A percentile compares a stretch with the other conserved stretches of the same genome.
These are phyloP conservation scores for Mortierella sp. DNA, from an alignment of 371 early-diverging fungal species.

Conservation along the genomic window DNA sequence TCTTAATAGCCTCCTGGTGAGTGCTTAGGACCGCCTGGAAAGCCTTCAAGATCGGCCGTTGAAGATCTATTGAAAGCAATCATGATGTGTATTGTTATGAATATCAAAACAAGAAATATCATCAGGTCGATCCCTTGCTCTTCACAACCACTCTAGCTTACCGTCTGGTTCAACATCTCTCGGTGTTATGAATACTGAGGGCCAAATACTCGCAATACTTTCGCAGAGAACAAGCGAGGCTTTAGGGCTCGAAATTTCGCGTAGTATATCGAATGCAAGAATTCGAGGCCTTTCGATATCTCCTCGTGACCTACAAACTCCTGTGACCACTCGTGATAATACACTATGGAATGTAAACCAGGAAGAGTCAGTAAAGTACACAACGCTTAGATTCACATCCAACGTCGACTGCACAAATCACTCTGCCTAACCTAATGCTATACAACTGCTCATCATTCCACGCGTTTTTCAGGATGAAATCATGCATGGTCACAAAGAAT, in stretches of 20 bases:
- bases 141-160: background rate
- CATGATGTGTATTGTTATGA: background rate
- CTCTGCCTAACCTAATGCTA: constrained; percentile 1
- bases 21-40: constrained; percentile 34
- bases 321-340: constrained; percentile 27
- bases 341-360: constrained; percentile 16
- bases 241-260: constrained; percentile 21
- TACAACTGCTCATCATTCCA: background rate
- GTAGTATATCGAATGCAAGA: constrained; percentile 37
- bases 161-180: background rate
- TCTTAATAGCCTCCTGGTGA: constrained; percentile 26
- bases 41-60: constrained; percentile 11
- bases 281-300: constrained; percentile 13
- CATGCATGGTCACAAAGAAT: constrained; percentile 6
- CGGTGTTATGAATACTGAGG: constrained; percentile 15
- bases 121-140: background rate
- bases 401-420: background rate
- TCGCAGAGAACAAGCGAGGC: constrained; percentile 31
- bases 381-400: background rate
- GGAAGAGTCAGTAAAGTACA: background rate
- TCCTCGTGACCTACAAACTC: constrained; percentile 10
- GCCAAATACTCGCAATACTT: constrained; percentile 42
- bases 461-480: constrained; percentile 7
- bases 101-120: background rate
- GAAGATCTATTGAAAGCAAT: constrained; percentile 13